These are phyloP conservation scores for Penicillium mononematosum DNA, from an alignment of 495 filamentous ascomycete species.

Conservation along the genomic window DNA sequence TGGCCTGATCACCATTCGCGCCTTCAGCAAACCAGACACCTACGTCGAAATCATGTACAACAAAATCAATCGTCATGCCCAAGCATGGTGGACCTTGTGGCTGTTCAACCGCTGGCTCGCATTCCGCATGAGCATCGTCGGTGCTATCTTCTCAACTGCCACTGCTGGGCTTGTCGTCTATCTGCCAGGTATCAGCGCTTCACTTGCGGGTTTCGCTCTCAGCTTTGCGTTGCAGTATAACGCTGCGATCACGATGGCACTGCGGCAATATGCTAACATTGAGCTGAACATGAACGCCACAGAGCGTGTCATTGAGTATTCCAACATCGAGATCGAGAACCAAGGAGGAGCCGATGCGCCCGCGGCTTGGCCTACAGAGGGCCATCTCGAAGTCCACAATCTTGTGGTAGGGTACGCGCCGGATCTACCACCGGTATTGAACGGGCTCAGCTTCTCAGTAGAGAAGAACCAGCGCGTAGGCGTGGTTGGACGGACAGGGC, in stretches of 20 bases:
- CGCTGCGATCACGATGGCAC: constrained; percentile 42
- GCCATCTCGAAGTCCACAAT: constrained; percentile 68
- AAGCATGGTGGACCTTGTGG: constrained; percentile 65
- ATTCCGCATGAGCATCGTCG: constrained; percentile 67
- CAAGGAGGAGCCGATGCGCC: constrained; percentile 59
- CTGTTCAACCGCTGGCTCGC: constrained; percentile 74
- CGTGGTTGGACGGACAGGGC: constrained; percentile 82
- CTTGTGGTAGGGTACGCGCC: constrained; percentile 74
- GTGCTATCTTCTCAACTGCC: constrained; percentile 64
- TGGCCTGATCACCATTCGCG: constrained; percentile 73
- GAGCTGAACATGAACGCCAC: constrained; percentile 85
- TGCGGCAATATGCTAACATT: constrained; percentile 52
- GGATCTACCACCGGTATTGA: constrained; percentile 72
- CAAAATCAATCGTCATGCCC: constrained; percentile 63
- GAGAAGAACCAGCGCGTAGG: constrained; percentile 74
- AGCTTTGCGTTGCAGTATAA: constrained; percentile 58
- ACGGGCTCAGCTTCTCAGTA: constrained; percentile 69
- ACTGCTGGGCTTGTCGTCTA: constrained; percentile 65
- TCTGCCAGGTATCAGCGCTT: constrained; percentile 62
- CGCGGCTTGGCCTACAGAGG: constrained; percentile 77
- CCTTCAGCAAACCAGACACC: constrained; percentile 61
- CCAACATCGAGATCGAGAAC: constrained; percentile 65
- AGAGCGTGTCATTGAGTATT: constrained; percentile 81
- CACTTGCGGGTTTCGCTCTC: constrained; percentile 78
- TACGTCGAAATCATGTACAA: constrained; percentile 66